Evolutionary conservation across 2,329 filamentous ascomycete species (phyloP), one percentile per base, ranked within the genome.

Genomic region (Beauveria sp.): DNA sequence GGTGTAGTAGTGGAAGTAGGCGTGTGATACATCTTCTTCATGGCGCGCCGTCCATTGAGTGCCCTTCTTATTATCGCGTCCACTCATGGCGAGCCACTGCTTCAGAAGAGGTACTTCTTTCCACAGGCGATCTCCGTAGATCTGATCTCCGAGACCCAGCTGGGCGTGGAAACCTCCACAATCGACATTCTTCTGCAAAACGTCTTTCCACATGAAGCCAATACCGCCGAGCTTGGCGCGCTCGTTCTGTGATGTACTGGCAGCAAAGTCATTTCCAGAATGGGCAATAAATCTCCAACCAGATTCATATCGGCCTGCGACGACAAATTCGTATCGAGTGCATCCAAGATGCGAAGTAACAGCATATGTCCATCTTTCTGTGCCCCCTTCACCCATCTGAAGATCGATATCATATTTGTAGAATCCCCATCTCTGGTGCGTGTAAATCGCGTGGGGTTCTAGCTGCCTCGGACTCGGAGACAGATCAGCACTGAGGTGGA

Each of bases 1-100:
- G 1, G 92, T 96, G 72, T 99, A 99, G 74, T 96, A 99, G 73
- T 99, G 94, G 75, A 99, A 99, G 77, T 96, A 99, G 8, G 94
- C 92, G 74, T 97, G 92, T 2, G 89, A 87, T 20, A 96, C 91
- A 70, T 99, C 94, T 70, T 99, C 93, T 70, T 99, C 92, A 68
- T 97, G 91, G 55, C 91, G 88, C 3, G 93, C 91, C 8, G 92
- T 96, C 94, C 94, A 99, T 48, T 87, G 83, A 0, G 91, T 88
- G 67, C 87, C 96, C 77, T 92, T 96, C 62, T 96, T 84, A 67
- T 92, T 94, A 61, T 97, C 94, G 66, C 96, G 92, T 6, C 94
- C 94, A 68, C 89, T 92, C 76, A 92, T 94, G 10, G 89, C 85
- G 50, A 97, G 85, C 94, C 94, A 99, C 72, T 97, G 94, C 78